Evolutionary conservation across 2,329 filamentous ascomycete genomes (phyloP), one percentile per base, ranked within the genome.

Genomic region (Uncinocarpus reesii): DNA sequence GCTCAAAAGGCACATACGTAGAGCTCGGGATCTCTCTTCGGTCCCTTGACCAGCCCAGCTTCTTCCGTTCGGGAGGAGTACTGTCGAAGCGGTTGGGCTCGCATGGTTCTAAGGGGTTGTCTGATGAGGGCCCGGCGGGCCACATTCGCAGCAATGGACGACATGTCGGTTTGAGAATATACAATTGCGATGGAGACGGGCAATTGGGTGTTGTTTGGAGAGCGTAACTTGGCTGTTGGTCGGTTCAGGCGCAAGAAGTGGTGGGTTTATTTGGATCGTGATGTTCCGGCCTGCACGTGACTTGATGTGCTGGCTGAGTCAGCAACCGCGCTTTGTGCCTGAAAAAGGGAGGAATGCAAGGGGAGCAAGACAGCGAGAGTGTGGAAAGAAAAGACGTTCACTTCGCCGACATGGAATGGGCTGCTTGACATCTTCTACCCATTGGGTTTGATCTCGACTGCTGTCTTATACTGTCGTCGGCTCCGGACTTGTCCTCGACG

Each of bases 21-120:
- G 64, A 86, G 80, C 72, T 86, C 83, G 51, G 83, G 83, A 66
- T 86, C 81, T 65, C 73, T 73, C 72, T 78, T 81, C 49, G 80
- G 79, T 58, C 76, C 81, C 64, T 79, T 74, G 63, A 78, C 75
- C 61, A 84, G 69, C 57, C 65, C 57, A 51, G 69, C 65, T 57
- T 74, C 70, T 55, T 74, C 70, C 42, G 70, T 64, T 59, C 69
- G 70, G 54, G 65, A 70, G 54, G 64, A 66, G 54, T 65, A 60
- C 49, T 60, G 58, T 58, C 58, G 59, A 53, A 64, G 58, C 57
- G 63, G 64, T 60, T 66, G 63, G 53, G 63, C 60, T 55, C 63
- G 59, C 51, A 50, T 20, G 41, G 60, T 65, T 62, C 71, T 64
- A 66, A 67, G 54, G 49, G 65, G 57, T 53, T 66, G 66, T 56